These are phyloP conservation scores for Flueggea neowawraea DNA, from an alignment of 441 rosid genomes.

Conservation along the genomic window DNA sequence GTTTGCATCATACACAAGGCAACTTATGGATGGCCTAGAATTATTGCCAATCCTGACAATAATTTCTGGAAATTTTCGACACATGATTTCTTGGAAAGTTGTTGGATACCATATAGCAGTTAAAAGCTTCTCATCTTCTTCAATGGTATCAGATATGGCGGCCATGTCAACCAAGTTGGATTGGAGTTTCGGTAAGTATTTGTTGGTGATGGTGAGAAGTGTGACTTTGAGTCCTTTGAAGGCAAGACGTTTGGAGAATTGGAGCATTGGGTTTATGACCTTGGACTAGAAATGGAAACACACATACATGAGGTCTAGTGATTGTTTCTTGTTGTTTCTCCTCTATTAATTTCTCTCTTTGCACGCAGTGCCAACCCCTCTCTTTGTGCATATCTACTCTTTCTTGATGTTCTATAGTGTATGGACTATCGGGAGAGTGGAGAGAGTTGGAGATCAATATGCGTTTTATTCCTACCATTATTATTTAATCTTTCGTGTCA, in stretches of 20 bases:
- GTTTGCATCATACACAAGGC: slow-evolving; percentile 28
- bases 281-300: slow-evolving; percentile 36
- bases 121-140: slow-evolving; percentile 13
- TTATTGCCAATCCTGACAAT: too few relatives aligned
- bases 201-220: slow-evolving; percentile 28
- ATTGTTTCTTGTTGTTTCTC: background rate
- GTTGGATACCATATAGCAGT: slow-evolving; percentile 2
- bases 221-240: slow-evolving; percentile 32
- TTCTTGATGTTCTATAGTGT: background rate
- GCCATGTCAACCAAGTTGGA: slow-evolving; percentile 25
- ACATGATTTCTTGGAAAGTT: slow-evolving; percentile 5
- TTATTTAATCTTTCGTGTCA: too few relatives aligned
- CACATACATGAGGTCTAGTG: slow-evolving; percentile 23
- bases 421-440: too few relatives aligned
- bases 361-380: background rate
- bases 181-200: slow-evolving; percentile 19
- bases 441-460: too few relatives aligned
- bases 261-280: slow-evolving; percentile 52
- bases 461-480: too few relatives aligned
- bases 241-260: slow-evolving; percentile 37
- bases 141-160: slow-evolving; percentile 35
- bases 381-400: background rate
- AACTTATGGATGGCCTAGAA: background rate
- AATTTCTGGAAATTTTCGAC: slow-evolving; percentile 10
- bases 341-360: background rate